These are phyloP conservation scores for Ammopiptanthus mongolicus DNA, from an alignment of 306 rosid genomes.

Conservation along the genomic window DNA sequence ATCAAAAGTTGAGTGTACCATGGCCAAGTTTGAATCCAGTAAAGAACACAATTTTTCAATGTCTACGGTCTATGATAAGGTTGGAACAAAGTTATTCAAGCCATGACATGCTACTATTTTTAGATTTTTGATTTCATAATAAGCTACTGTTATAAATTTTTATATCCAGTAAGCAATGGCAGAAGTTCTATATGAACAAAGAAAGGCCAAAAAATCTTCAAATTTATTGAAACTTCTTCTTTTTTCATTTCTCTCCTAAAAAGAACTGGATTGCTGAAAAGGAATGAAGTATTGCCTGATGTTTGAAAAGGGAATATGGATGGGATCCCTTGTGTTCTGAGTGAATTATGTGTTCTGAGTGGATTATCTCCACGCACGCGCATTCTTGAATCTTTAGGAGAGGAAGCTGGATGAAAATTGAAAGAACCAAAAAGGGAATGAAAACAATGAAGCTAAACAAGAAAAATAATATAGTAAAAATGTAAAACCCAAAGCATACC, in stretches of 20 bases:
- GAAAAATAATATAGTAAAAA: not conserved
- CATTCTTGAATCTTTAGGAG: slow-evolving; percentile 42
- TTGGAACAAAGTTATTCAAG: not conserved
- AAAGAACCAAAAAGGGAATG: slow-evolving; percentile 12
- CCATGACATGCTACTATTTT: not conserved
- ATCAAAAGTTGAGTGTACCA: not conserved
- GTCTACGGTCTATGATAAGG: not conserved
- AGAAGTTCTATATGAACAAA: not conserved
- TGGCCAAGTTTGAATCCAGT: not conserved
- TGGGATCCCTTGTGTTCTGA: slow-evolving; percentile 39
- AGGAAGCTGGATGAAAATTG: slow-evolving; percentile 48
- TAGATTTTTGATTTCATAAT: not conserved
- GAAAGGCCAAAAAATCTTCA: not conserved
- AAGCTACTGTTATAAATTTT: not conserved
- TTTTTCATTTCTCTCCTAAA: not conserved
- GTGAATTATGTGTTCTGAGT: slow-evolving; percentile 32
- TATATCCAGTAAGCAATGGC: not conserved
- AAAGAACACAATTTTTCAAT: not conserved
- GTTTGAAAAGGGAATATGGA: slow-evolving; percentile 38
- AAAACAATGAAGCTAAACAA: not conserved
- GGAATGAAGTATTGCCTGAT: slow-evolving; percentile 53
- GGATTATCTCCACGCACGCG: slow-evolving; percentile 32
- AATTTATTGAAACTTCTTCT: not conserved
- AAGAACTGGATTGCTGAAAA: slow-evolving; percentile 15
- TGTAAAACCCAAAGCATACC: slow-evolving; percentile 40